A percentile compares a stretch with the other conserved stretches of the same genome.
Evolutionary conservation across 1,284 basidiomycete species (phyloP).

Genomic region (Cystobasidium pallidum): DNA sequence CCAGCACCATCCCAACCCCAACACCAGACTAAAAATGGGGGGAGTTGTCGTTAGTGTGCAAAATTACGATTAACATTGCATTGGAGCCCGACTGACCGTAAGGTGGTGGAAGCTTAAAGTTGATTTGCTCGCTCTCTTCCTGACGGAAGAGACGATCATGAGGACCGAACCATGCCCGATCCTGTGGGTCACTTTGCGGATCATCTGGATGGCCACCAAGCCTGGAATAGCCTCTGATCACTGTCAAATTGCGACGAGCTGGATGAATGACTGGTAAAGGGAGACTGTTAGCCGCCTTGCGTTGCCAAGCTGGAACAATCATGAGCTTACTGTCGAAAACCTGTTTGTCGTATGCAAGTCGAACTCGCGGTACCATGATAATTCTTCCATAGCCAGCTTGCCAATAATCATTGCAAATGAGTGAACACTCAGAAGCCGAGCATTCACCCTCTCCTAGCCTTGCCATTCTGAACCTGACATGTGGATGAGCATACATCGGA

Average conservation of each 20-base stretch:
- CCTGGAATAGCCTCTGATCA: slow-evolving; percentile 87
- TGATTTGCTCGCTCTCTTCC: slow-evolving; percentile 76
- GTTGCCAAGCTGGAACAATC: slow-evolving; percentile 61
- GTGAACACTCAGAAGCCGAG: slow-evolving; percentile 86
- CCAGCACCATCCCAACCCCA: slow-evolving; percentile 99
- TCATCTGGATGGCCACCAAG: slow-evolving; percentile 90
- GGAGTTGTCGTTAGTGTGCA: background rate
- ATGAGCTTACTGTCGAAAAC: slow-evolving; percentile 18
- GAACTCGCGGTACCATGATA: slow-evolving; percentile 93
- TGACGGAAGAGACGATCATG: slow-evolving; percentile 87
- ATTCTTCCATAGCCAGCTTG: slow-evolving; percentile 83
- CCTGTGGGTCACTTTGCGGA: slow-evolving; percentile 90
- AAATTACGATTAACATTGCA: background rate
- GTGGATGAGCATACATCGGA: slow-evolving; percentile 84
- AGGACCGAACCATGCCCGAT: slow-evolving; percentile 90
- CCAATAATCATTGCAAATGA: slow-evolving; percentile 79
- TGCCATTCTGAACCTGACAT: slow-evolving; percentile 92
- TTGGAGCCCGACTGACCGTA: slow-evolving; percentile 65
- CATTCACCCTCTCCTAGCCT: slow-evolving; percentile 76
- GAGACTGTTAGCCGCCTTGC: slow-evolving; percentile 58
- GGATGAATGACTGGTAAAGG: slow-evolving; percentile 77
- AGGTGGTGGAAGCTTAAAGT: slow-evolving; percentile 79
- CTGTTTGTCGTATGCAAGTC: slow-evolving; percentile 78
- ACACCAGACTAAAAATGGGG: slow-evolving; percentile 74
- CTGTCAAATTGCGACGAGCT: slow-evolving; percentile 78